A percentile compares a stretch with the other conserved stretches of the same genome.
Conservation (phyloP, 352 stramenopile species). For the Phytophthora aleatoria region DNA sequence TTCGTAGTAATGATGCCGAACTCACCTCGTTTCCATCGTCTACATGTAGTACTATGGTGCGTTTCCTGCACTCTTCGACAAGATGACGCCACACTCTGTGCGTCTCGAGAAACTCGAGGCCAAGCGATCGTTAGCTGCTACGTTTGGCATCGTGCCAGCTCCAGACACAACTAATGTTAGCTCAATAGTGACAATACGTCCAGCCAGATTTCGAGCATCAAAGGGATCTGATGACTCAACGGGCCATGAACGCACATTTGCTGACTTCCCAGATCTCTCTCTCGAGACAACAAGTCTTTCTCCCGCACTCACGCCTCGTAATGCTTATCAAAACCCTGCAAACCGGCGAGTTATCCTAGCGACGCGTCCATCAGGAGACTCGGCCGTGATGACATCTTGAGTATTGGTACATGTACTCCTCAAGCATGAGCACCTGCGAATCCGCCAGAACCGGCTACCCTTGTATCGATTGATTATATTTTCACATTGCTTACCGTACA, state of each 20-base stretch:
- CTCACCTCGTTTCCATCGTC: not conserved
- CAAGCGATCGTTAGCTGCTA: slow-evolving; percentile 27
- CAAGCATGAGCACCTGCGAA: no score
- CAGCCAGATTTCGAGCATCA: not conserved
- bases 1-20: not conserved
- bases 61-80: slow-evolving; percentile 51
- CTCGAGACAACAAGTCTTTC: slow-evolving; percentile 37
- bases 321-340: slow-evolving; percentile 42
- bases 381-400: not conserved
- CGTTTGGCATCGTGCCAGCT: slow-evolving; percentile 35
- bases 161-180: not conserved
- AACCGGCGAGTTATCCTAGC: slow-evolving; percentile 50
- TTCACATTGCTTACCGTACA: slow-evolving; percentile 9
- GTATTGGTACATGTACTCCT: no score
- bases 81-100: slow-evolving; percentile 32
- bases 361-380: slow-evolving; percentile 8
- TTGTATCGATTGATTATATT: slow-evolving; percentile 17
- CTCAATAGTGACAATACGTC: not conserved
- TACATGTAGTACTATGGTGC: slow-evolving; percentile 47
- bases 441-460: no score
- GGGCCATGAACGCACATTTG: not conserved
- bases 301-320: slow-evolving; percentile 50
- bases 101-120: slow-evolving; percentile 31
- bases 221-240: not conserved
- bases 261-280: slow-evolving; percentile 4